Conservation (phyloP, 2,329 filamentous ascomycete species). For the Fusarium tuaranense region DNA sequence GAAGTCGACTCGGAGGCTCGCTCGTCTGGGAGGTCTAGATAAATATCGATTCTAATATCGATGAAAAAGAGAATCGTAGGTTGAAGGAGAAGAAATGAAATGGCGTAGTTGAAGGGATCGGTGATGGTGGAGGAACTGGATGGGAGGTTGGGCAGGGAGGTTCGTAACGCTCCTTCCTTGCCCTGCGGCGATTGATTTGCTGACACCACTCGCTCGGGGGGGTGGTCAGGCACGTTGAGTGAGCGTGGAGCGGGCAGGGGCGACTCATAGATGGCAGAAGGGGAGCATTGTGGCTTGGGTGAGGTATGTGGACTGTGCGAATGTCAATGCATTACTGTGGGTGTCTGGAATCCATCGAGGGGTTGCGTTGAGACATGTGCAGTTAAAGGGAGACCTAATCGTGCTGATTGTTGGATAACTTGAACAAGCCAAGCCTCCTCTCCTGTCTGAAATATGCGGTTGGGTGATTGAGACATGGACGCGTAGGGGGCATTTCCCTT, state of each 20-base stretch:
- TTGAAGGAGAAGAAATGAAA: neutral
- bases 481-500: slow-evolving; percentile 3
- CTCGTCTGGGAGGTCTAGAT: neutral
- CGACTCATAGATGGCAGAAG: slow-evolving; percentile 24
- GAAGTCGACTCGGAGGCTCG: neutral
- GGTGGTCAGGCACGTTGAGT: slow-evolving; percentile 23
- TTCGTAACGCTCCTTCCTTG: slow-evolving; percentile 29
- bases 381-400: neutral
- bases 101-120: neutral
- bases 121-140: slow-evolving; percentile 9
- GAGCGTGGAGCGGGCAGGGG: slow-evolving; percentile 7
- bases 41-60: neutral
- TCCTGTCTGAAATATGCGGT: neutral
- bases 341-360: slow-evolving; percentile 11
- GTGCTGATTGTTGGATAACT: neutral
- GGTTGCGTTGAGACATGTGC: neutral
- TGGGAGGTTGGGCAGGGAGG: slow-evolving; percentile 35
- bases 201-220: slow-evolving; percentile 25
- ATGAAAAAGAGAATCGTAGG: neutral
- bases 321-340: slow-evolving; percentile 9
- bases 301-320: slow-evolving; percentile 26
- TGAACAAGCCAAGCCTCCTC: neutral
- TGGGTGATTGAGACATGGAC: neutral
- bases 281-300: slow-evolving; percentile 28
- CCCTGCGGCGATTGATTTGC: slow-evolving; percentile 22